Conservation (phyloP, 2,329 filamentous ascomycete species). For the Beauveria scarabaeidicola region DNA sequence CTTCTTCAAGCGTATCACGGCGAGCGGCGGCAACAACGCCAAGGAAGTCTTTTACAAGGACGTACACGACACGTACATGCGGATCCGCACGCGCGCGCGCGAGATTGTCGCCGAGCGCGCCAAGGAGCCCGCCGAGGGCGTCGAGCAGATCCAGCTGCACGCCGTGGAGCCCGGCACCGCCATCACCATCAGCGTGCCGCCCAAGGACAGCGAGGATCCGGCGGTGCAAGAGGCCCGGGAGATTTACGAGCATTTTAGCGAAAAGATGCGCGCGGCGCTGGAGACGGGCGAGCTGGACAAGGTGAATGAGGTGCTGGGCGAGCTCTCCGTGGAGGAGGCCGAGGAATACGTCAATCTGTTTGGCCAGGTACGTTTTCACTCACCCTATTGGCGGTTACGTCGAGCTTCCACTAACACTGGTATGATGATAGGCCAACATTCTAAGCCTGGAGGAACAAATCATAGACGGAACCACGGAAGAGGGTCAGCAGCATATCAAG, state of each 20-base stretch:
- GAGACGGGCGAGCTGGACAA: slow-evolving; percentile 78
- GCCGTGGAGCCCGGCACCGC: slow-evolving; percentile 88
- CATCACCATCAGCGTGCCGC: slow-evolving; percentile 80
- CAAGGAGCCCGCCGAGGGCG: slow-evolving; percentile 54
- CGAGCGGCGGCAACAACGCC: slow-evolving; percentile 78
- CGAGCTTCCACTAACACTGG: neutral
- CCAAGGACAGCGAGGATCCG: slow-evolving; percentile 56
- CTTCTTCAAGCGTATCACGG: slow-evolving; percentile 96
- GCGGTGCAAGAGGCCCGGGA: slow-evolving; percentile 55
- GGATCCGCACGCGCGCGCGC: slow-evolving; percentile 67
- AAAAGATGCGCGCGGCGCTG: slow-evolving; percentile 72
- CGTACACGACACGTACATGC: slow-evolving; percentile 76
- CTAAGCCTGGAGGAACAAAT: slow-evolving; percentile 87
- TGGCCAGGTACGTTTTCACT: slow-evolving; percentile 45
- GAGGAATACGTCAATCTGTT: slow-evolving; percentile 77
- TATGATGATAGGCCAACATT: slow-evolving; percentile 59
- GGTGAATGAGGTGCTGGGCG: slow-evolving; percentile 54
- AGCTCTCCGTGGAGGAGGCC: slow-evolving; percentile 81
- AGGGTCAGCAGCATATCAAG: slow-evolving; percentile 69
- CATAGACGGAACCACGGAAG: slow-evolving; percentile 87
- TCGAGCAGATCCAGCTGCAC: slow-evolving; percentile 96
- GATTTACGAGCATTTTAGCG: slow-evolving; percentile 77
- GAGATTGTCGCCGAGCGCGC: slow-evolving; percentile 56
- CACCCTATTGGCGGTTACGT: neutral
- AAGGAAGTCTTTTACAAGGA: slow-evolving; percentile 88